Evolutionary conservation across 2,329 filamentous ascomycete species (phyloP).

Genomic region (Xylaria polymorpha): DNA sequence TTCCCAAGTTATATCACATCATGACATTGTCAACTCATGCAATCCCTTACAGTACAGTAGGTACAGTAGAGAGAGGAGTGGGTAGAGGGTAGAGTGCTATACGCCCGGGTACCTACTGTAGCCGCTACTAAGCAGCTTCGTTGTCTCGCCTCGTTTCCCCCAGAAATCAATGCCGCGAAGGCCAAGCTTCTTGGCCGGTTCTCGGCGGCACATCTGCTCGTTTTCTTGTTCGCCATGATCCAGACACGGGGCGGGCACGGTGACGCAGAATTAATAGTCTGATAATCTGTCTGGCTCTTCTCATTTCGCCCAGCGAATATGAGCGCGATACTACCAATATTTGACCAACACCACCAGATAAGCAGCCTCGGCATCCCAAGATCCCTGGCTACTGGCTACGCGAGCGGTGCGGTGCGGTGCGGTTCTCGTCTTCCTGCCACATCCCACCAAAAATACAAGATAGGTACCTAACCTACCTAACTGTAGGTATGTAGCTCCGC

Average conservation of each 20-base stretch:
- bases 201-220: constrained; percentile 27
- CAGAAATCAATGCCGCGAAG: constrained; percentile 26
- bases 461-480: too few relatives aligned
- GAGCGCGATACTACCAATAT: constrained; percentile 14
- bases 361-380: constrained; percentile 36
- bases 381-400: constrained; percentile 25
- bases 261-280: constrained; percentile 20
- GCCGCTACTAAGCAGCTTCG: not conserved
- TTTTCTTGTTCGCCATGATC: not conserved
- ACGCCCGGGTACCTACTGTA: not conserved
- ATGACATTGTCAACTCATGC: constrained; percentile 22
- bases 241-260: constrained; percentile 4
- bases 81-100: too few relatives aligned
- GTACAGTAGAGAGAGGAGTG: not conserved
- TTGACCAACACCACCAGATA: constrained; percentile 3
- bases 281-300: constrained; percentile 17
- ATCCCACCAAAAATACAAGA: constrained; percentile 8
- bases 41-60: not conserved
- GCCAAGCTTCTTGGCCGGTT: constrained; percentile 37
- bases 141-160: not conserved
- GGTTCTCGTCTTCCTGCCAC: constrained; percentile 9
- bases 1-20: not conserved
- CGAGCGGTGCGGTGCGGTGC: constrained; percentile 15
- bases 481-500: not conserved
- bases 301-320: constrained; percentile 30